phyloP scores from a whole-genome alignment of 1,139 yeast species.

The Taphrina populina region DNA sequence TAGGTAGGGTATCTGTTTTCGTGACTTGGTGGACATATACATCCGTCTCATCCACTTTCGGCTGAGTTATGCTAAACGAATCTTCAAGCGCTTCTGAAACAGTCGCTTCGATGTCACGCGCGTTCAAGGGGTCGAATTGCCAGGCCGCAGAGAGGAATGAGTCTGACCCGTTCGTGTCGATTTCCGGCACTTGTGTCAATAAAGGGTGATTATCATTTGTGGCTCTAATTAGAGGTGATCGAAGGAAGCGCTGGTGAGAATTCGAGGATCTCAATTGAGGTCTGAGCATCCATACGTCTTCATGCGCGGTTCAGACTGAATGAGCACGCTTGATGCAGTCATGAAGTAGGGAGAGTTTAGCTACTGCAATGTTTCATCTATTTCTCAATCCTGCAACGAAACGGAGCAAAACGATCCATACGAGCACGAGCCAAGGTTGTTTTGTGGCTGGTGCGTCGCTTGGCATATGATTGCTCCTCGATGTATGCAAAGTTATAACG shows the following conservation, averaged over 20 bases:
- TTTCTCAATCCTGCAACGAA: too few species aligned
- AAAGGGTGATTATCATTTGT: slow-evolving; percentile 16
- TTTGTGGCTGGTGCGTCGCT: too few species aligned
- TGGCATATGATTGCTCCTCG: too few species aligned
- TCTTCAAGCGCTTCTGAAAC: too few species aligned
- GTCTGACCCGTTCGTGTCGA: neutral
- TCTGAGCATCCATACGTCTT: slow-evolving; percentile 22
- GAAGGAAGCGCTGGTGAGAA: neutral
- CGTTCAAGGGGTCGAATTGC: neutral
- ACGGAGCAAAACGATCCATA: too few species aligned
- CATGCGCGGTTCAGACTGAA: too few species aligned
- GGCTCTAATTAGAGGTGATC: slow-evolving; percentile 10
- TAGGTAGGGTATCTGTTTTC: slow-evolving; percentile 38
- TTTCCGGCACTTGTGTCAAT: neutral
- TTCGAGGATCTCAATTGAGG: slow-evolving; percentile 1
- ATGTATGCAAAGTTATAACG: too few species aligned
- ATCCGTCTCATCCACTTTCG: neutral
- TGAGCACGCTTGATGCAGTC: too few species aligned
- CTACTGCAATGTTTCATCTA: too few species aligned
- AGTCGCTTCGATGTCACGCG: too few species aligned
- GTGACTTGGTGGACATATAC: slow-evolving; percentile 39
- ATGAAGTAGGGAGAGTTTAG: too few species aligned
- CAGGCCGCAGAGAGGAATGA: neutral
- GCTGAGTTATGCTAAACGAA: neutral
- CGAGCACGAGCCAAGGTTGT: too few species aligned